A percentile compares a stretch with the other conserved stretches of the same genome.
phyloP scores from a whole-genome alignment of 805 yeast genomes.

The Wickerhamiella allomyrinae region DNA sequence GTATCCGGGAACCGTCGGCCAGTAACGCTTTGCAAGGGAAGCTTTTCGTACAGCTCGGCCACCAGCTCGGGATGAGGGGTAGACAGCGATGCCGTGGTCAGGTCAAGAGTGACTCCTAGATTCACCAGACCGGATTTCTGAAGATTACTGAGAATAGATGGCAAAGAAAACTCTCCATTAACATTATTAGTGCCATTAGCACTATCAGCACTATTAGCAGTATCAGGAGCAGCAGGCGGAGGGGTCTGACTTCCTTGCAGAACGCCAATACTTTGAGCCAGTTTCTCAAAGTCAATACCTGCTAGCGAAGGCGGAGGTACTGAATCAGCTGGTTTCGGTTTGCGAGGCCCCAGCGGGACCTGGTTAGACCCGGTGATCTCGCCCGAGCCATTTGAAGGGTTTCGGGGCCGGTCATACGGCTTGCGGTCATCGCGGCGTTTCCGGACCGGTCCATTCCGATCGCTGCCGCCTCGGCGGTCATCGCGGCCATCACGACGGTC shows the following conservation, averaged over 20 bases:
- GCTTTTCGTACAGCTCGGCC: constrained; percentile 36
- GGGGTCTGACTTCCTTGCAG: constrained; percentile 2
- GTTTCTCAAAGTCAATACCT: constrained; percentile 3
- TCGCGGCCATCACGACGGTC: background rate
- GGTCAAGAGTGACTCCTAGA: constrained; percentile 16
- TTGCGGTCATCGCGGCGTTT: background rate
- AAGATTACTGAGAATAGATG: constrained; percentile 15
- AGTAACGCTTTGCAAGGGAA: constrained; percentile 69
- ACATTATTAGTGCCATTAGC: too few relatives aligned
- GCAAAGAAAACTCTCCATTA: background rate
- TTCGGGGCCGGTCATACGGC: background rate
- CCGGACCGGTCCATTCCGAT: background rate
- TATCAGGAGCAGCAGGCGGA: constrained; percentile 1
- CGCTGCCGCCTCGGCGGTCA: background rate
- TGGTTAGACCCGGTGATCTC: constrained; percentile 11
- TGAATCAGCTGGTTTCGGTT: constrained; percentile 2
- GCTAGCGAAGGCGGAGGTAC: background rate
- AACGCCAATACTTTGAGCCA: constrained; percentile 4
- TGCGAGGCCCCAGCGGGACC: constrained; percentile 12
- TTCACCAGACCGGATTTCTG: constrained; percentile 20
- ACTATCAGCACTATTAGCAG: background rate
- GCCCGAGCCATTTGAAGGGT: constrained; percentile 1
- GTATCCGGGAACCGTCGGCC: constrained; percentile 69
- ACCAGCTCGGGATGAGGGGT: constrained; percentile 23
- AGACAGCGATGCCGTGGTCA: constrained; percentile 21